Evolutionary conservation across 169 alveolate genomes (phyloP).

Genomic region (Cryptosporidium canis): DNA sequence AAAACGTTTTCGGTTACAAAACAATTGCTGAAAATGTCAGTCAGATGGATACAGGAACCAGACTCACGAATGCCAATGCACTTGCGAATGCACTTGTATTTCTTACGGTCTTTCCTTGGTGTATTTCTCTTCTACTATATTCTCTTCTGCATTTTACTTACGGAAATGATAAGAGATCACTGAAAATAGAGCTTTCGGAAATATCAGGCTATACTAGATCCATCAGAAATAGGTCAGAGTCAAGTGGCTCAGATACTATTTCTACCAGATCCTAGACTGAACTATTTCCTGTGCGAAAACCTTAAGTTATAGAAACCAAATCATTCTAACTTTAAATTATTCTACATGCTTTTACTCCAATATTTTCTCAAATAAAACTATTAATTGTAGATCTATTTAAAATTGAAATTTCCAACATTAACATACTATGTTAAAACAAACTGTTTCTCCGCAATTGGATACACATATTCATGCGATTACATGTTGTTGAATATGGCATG

Average conservation of each 20-base stretch:
- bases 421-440: neutral
- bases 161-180: constrained; percentile 74
- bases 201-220: constrained; percentile 42
- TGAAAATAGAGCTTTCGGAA: constrained; percentile 19
- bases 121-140: constrained; percentile 81
- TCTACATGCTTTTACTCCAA: neutral
- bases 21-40: constrained; percentile 79
- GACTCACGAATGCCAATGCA: constrained; percentile 86
- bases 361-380: neutral
- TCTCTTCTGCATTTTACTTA: constrained; percentile 84
- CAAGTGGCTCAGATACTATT: constrained; percentile 39
- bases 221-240: neutral
- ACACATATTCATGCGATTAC: neutral
- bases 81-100: constrained; percentile 83
- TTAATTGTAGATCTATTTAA: neutral
- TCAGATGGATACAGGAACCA: constrained; percentile 81
- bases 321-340: neutral
- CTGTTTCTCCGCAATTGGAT: neutral
- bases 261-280: neutral
- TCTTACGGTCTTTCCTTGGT: constrained; percentile 85
- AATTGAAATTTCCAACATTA: neutral
- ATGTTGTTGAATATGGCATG: constrained; percentile 10
- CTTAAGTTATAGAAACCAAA: neutral
- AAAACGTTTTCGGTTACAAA: constrained; percentile 85
- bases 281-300: neutral